Evolutionary conservation across 176 grass and related monocot genomes (phyloP).

Genomic region (Leersia perrieri): DNA sequence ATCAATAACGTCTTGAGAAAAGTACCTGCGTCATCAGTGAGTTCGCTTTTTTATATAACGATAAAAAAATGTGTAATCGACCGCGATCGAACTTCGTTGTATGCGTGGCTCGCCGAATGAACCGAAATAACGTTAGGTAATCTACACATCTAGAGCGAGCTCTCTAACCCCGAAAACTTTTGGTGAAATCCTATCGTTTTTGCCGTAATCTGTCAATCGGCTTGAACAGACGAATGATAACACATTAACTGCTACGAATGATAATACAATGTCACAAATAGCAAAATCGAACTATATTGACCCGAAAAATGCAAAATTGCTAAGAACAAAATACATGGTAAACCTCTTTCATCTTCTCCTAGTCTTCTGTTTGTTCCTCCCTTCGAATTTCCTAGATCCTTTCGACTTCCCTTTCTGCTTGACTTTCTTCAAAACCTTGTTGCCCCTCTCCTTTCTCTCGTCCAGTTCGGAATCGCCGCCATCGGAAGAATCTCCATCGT

Average conservation of each 20-base stretch:
- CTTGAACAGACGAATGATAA: too few species aligned
- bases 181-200: too few species aligned
- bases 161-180: too few species aligned
- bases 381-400: slow-evolving; percentile 50
- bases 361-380: slow-evolving; percentile 32
- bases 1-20: neutral
- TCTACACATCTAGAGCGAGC: too few species aligned
- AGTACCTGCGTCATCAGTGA: neutral
- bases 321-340: neutral
- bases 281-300: neutral
- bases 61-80: neutral
- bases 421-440: slow-evolving; percentile 36
- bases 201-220: too few species aligned
- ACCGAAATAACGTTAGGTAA: too few species aligned
- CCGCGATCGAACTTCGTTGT: accelerated
- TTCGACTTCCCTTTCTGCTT: slow-evolving; percentile 49
- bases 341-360: slow-evolving; percentile 23
- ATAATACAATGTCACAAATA: neutral
- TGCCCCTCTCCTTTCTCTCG: slow-evolving; percentile 38
- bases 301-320: neutral
- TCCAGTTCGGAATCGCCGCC: slow-evolving; percentile 2
- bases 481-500: slow-evolving; percentile 37
- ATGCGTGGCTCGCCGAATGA: too few species aligned
- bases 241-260: neutral
- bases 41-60: too few species aligned